Evolutionary conservation across 805 yeast genomes (phyloP).

Genomic region (Cyberlindnera xishuangbannaensis): DNA sequence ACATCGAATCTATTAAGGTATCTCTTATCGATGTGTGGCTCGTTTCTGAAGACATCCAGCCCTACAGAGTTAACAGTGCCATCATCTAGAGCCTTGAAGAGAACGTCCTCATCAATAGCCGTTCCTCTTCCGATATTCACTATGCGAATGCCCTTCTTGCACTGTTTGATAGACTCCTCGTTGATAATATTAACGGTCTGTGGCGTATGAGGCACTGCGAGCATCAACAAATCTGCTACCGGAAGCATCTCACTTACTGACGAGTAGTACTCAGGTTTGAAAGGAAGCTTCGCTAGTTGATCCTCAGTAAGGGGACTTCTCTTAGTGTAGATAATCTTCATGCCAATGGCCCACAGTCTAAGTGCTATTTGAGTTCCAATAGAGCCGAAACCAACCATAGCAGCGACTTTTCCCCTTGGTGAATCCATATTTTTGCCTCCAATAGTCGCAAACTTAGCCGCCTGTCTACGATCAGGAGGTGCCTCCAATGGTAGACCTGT

Average conservation of each 20-base stretch:
- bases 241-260: conserved; percentile 39
- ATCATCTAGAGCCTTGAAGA: conserved; percentile 49
- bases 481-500: conserved; percentile 28
- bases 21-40: conserved; percentile 33
- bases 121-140: conserved; percentile 74
- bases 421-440: conserved; percentile 44
- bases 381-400: conserved; percentile 70
- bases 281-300: conserved; percentile 35
- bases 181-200: conserved; percentile 53
- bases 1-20: conserved; percentile 36
- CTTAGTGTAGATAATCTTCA: conserved; percentile 60
- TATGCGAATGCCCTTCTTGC: conserved; percentile 48
- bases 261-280: conserved; percentile 37
- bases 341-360: conserved; percentile 50
- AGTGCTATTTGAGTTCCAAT: conserved; percentile 64
- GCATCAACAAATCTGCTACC: conserved; percentile 49
- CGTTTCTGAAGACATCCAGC: conserved; percentile 64
- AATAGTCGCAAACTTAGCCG: conserved; percentile 30
- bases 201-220: conserved; percentile 62
- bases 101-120: conserved; percentile 56
- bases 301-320: conserved; percentile 37
- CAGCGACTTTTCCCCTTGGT: conserved; percentile 53
- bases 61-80: conserved; percentile 65
- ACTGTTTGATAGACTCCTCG: conserved; percentile 39
- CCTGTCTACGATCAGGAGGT: conserved; percentile 18